Base-by-base conservation (phyloP, 1,284 basidiomycete genomes). In the Apiotrichum laibachii region DNA sequence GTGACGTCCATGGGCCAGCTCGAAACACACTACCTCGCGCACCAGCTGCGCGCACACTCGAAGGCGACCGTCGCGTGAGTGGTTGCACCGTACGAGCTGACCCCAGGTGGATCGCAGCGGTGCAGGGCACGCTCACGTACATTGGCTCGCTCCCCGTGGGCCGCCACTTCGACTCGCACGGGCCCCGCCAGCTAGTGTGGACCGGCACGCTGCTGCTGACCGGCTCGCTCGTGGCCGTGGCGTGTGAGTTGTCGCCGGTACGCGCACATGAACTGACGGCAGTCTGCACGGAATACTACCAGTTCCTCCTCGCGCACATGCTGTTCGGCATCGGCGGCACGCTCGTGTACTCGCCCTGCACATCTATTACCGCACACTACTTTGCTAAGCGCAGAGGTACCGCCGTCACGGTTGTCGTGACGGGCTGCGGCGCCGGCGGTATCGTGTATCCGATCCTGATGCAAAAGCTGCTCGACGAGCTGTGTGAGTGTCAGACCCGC, bases 321-420 rank as follows among this genome's bases (percentile, higher is more conserved):
- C 62, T 69, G 5, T 73, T 72, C 40, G 76, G 76, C 11, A 59
- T 74, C 4, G 69, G 69, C 6, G 73, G 71, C 4, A 64, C 71
- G 1, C 53, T 72, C 34, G 54, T 75, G 13, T 78, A 76, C 55
- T 67, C 73, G 1, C 73, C 76, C 5, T 65, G 71, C 0, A 76
- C 73, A 1, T 72, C 73, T 7, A 69, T 76, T n/a, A 65, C 69
- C 2, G 72, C 70, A 1, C 76, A 78, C 51, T 78, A 75, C 75
- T 78, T 78, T 57, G 56, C 72, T 43, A 57, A 66, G 16, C 67
- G 66, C 22, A 61, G 75, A 22, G 65, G 70, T 2, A 77, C 73
- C 0, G 76, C 76, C 6, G 68, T 75, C 2, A 74, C 72, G 0
- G 66, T 78, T 37, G 71, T 73, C 15, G 64, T 73, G 2, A 68